phyloP scores from a whole-genome alignment of 129 eudicot genomes.

The Scalesia atractyloides region DNA sequence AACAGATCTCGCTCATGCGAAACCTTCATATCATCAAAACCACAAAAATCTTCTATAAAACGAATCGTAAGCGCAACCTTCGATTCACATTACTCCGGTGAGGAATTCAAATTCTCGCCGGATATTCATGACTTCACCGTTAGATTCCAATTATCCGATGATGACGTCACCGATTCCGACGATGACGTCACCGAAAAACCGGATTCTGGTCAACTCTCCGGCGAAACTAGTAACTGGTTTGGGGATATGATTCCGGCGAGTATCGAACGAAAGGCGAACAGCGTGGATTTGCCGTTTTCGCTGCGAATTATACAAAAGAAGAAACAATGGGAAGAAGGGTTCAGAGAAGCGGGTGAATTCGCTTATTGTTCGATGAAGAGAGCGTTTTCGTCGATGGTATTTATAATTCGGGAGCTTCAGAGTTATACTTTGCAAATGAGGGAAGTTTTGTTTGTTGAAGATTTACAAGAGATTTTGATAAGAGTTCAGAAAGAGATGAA shows the following conservation, averaged over 20 bases:
- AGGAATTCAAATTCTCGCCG: constrained; percentile 61
- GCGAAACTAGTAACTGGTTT: constrained; percentile 35
- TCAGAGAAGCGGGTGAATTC: constrained; percentile 57
- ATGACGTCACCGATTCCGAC: constrained; percentile 4
- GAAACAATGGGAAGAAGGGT: constrained; percentile 62
- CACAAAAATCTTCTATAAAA: constrained; percentile 23
- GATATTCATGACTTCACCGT: constrained; percentile 53
- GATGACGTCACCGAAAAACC: constrained; percentile 1
- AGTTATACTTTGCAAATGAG: constrained; percentile 82
- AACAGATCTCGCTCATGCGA: constrained; percentile 54
- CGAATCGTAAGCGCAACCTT: constrained; percentile 57
- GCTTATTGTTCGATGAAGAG: constrained; percentile 77
- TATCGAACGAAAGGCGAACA: constrained; percentile 79
- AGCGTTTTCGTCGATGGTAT: constrained; percentile 96
- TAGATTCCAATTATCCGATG: constrained; percentile 48
- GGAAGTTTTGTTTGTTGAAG: constrained; percentile 63
- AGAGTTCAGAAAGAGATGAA: constrained; percentile 88
- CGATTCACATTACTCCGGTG: constrained; percentile 58
- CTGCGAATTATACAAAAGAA: constrained; percentile 75
- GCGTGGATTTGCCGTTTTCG: constrained; percentile 75
- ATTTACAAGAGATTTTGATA: constrained; percentile 63
- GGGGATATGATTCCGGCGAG: constrained; percentile 50
- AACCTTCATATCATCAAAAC: constrained; percentile 16
- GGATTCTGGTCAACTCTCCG: background rate
- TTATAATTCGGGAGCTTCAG: constrained; percentile 84